Base-by-base conservation (phyloP, 495 filamentous ascomycete species). In the Niebla homalea region DNA sequence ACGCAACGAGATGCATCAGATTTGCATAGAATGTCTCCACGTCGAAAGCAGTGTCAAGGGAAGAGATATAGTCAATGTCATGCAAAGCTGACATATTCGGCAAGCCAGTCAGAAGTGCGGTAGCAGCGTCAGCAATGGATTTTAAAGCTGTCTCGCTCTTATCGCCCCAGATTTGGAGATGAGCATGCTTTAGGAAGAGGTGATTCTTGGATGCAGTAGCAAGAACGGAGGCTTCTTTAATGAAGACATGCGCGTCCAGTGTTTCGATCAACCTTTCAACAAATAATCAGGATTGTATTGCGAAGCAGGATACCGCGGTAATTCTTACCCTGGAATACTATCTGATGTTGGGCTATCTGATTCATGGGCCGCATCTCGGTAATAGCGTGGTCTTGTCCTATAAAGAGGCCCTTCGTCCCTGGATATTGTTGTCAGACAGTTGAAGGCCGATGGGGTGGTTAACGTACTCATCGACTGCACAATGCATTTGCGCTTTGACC, bases 1-100 rank as follows among this genome's bases (percentile, higher is more conserved):
- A 56, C 6, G 53, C 19, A 39, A 62, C 50, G 35, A 61, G 18
- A 29, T 61, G 52, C 15, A 53, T 48, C 14, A 62, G 48, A 38
- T 62, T 62, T 14, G 59, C 59, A 5, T 48, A 29, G 36, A 36
- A 46, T 15, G 15, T 57, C 54, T n/a, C 54, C 53, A 25, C 47
- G 44, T 21, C 40, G 10, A 22, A 50, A 18, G 21, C 56, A 32
- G 43, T 37, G 38, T 23, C 36, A 32, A 21, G 40, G n/a, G 29
- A 36, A n/a, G 42, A 36, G 36, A 46, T 36, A 20, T 32, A 25
- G 21, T 15, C 19, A 36, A 22, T 29, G n/a, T 12, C 21, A n/a
- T 41, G 37, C 26, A 35, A 20, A 32, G 29, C 32, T 39, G 44
- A 51, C 20, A 42, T 8, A 11, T 36, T 8, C 5, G 48, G 45